Evolutionary conservation across 768 basidiomycete species (phyloP), one percentile per base, ranked within the genome.

Genomic region (Pulveroboletus frians): DNA sequence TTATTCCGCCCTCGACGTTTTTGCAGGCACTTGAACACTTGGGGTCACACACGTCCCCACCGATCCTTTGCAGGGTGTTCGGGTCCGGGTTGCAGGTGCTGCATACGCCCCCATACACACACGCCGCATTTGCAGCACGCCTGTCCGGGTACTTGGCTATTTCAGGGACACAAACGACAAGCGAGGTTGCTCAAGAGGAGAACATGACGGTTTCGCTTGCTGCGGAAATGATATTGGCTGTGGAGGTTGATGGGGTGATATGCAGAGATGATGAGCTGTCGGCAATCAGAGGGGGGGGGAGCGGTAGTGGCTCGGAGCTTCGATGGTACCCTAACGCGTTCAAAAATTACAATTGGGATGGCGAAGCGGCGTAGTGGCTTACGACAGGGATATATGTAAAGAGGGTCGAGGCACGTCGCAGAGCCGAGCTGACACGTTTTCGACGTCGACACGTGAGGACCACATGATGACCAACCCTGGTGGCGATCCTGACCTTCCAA

Each of bases 1-100:
- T 99, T 32, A 81, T 98, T 37, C 86, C 95, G 4, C 96, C 95
- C 4, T 76, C 85, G 26, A 92, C 89, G 3, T 83, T 97, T 60
- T 72, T 89, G n/a, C 77, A 81, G 43, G 83, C 84, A 11, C 60
- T 93, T 6, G 83, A 85, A 0, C 79, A 79, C 47, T 74, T 98
- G 13, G 76, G 83, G 0, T 52, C 61, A 2, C 75, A 81, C 60
- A 92, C 90, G 0, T 61, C 67, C 13, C 91, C 90, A 2, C 74
- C 81, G 1, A 82, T 97, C 52, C 71, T 73, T 32, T 71, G 74
- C 32, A 81, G 90, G 37, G 77, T 75, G 4, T 87, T 98, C 61
- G 62, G 67, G 8, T 88, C 88, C 0, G 87, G 88, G 0, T 73
- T 96, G 2, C 76, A 74, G 9, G 90, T 97, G 30, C 74, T 98